Base-by-base conservation (phyloP, 225 moss, liverwort and hornwort species). In the Antitrichia curtipendula region DNA sequence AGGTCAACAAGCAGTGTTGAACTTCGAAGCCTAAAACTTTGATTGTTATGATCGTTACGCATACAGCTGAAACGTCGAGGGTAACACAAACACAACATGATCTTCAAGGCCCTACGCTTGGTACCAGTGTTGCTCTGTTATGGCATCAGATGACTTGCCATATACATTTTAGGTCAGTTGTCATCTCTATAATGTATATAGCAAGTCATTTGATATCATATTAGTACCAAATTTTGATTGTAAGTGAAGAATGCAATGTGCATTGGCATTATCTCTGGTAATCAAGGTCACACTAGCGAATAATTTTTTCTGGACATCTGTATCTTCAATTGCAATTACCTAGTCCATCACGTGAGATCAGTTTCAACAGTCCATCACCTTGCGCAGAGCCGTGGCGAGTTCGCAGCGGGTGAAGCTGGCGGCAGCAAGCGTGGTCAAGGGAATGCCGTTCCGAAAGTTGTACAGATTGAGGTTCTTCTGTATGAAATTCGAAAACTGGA, bases 371-470 rank as follows among this genome's bases (percentile, higher is more conserved):
- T 47, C 14, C 68, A 88, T 84, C n/a, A 93, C 93, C 93, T 92
- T 93, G 78, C 92, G 86, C 31, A 93, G 86, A 81, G 92, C 92
- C 20, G 90, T 90, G 84, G 93, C 90, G 31, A 93, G 93, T 81
- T 93, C 93, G 75, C 92, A 87, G 43, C 92, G 91, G 57, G 93
- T 92, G 89, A 92, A 93, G 78, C 85, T 93, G 50, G 92, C 92
- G 1, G 89, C 90, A 73, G 90, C 92, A 29, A 65, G 68, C 19
- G 89, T 93, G 9, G 93, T 79, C 75, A 93, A 79, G 36, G 92
- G 90, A 81, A 92, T 90, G 87, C 93, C 93, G 43, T 91, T 93
- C 36, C 88, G 88, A 66, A 93, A 92, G 52, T 92, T 89, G 86
- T 93, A 93, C 38, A 92, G 54, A 41, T 86, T 90, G 58, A 93